Percentiles rank a stretch among this genome's conserved stretches.
Conservation (phyloP, 805 yeast species). For the Candida nemodendra region DNA sequence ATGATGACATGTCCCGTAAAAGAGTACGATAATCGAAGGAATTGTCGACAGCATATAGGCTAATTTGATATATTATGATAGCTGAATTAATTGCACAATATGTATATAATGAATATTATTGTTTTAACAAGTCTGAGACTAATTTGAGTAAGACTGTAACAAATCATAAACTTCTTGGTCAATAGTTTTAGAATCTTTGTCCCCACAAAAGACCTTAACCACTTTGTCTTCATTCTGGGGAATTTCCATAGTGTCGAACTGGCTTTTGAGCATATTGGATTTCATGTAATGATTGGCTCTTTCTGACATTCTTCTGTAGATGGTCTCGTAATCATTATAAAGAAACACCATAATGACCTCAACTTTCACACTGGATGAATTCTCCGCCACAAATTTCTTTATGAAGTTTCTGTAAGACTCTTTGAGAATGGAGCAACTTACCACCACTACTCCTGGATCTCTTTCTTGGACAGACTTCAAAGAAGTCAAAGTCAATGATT, state of each 20-base stretch:
- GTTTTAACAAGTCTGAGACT: neutral
- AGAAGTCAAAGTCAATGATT: constrained; percentile 43
- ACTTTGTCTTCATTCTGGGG: constrained; percentile 41
- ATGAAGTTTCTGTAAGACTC: constrained; percentile 66
- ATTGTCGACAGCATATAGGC: no score
- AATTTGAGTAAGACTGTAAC: neutral
- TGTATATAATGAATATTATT: neutral
- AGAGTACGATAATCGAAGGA: constrained; percentile 8
- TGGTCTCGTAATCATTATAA: constrained; percentile 59
- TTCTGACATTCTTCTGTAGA: constrained; percentile 56
- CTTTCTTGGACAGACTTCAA: constrained; percentile 36
- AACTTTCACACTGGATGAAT: constrained; percentile 27
- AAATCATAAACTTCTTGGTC: constrained; percentile 10
- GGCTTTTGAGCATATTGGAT: constrained; percentile 76
- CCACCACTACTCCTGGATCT: constrained; percentile 41
- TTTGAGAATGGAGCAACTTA: constrained; percentile 86
- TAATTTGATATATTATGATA: no score
- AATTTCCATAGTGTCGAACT: constrained; percentile 69
- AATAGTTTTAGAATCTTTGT: constrained; percentile 14
- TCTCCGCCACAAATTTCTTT: constrained; percentile 32
- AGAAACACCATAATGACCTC: constrained; percentile 64
- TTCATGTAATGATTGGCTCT: constrained; percentile 87
- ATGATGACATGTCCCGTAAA: constrained; percentile 16
- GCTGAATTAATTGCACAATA: constrained; percentile 1
- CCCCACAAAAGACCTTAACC: constrained; percentile 21